Evolutionary conservation across 805 yeast genomes (phyloP).

Genomic region (Myxozyma monticola): DNA sequence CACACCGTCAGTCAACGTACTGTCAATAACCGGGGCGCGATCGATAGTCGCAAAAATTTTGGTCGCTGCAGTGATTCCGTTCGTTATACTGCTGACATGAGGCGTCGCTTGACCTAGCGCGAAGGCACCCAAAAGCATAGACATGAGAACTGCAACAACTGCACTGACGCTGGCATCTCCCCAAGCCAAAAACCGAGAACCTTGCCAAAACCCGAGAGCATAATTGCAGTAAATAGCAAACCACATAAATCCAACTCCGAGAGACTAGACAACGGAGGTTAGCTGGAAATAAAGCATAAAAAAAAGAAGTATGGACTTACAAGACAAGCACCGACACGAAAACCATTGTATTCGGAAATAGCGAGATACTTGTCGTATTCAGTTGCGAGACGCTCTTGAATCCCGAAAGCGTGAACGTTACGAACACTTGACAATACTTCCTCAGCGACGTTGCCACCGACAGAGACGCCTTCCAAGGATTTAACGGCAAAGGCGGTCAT

Average conservation of each 20-base stretch:
- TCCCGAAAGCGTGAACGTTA: conserved; percentile 45
- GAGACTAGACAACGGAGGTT: no score
- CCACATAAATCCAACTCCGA: conserved; percentile 44
- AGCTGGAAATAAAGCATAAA: not conserved
- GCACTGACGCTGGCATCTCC: conserved; percentile 28
- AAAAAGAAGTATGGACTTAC: conserved; percentile 17
- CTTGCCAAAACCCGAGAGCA: conserved; percentile 46
- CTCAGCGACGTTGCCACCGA: conserved; percentile 41
- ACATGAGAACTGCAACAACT: conserved; percentile 32
- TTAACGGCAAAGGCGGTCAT: conserved; percentile 26
- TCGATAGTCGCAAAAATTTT: conserved; percentile 45
- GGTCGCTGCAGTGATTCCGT: conserved; percentile 44
- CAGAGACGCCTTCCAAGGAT: conserved; percentile 13
- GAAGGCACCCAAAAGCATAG: conserved; percentile 41
- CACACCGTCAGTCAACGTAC: conserved; percentile 31
- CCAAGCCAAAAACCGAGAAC: conserved; percentile 31
- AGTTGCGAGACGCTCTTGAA: conserved; percentile 40
- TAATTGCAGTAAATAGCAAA: conserved; percentile 40
- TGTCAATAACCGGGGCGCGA: conserved; percentile 44
- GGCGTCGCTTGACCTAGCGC: conserved; percentile 45
- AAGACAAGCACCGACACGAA: conserved; percentile 22
- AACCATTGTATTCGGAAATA: conserved; percentile 32
- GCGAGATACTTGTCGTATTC: conserved; percentile 38
- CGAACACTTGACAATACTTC: conserved; percentile 43
- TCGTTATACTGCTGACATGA: conserved; percentile 40